These are phyloP conservation scores for Russula ochroleuca DNA, from an alignment of 768 basidiomycete species.

Conservation along the genomic window DNA sequence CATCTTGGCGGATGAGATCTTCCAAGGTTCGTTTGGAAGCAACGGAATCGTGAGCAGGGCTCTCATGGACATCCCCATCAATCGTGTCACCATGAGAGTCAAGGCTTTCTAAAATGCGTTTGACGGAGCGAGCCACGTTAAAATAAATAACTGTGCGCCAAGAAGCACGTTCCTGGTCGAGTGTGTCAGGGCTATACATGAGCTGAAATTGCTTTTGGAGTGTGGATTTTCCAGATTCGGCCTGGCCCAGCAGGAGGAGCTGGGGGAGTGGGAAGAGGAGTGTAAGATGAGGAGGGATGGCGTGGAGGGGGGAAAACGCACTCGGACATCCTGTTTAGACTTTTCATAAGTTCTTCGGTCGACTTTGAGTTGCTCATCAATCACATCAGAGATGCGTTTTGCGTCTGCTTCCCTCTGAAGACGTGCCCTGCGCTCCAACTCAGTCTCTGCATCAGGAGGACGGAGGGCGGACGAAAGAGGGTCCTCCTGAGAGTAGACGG, in stretches of 20 bases:
- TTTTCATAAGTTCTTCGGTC: constrained; percentile 64
- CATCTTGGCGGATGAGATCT: constrained; percentile 5
- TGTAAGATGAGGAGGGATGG: constrained; percentile 5
- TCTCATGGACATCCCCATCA: constrained; percentile 17
- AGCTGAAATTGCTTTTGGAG: constrained; percentile 78
- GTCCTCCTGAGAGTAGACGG: constrained; percentile 65
- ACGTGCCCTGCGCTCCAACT: constrained; percentile 55
- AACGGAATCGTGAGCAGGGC: constrained; percentile 6
- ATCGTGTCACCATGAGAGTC: constrained; percentile 31
- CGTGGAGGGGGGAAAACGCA: constrained; percentile 29
- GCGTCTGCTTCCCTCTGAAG: constrained; percentile 68
- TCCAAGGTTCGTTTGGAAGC: constrained; percentile 14
- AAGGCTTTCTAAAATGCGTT: constrained; percentile 35
- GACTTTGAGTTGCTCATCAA: constrained; percentile 71
- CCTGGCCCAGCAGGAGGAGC: constrained; percentile 73
- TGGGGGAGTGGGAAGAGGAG: constrained; percentile 33
- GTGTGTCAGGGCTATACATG: constrained; percentile 68
- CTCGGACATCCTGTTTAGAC: constrained; percentile 73
- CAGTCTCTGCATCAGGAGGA: constrained; percentile 63
- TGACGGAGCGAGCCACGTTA: constrained; percentile 52
- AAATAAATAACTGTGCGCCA: constrained; percentile 82
- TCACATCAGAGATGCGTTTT: constrained; percentile 69
- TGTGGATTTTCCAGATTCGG: constrained; percentile 74
- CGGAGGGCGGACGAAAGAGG: constrained; percentile 64
- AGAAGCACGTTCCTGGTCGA: constrained; percentile 65